Conservation (phyloP, 805 yeast species). For the Ogataea degrootiae region DNA sequence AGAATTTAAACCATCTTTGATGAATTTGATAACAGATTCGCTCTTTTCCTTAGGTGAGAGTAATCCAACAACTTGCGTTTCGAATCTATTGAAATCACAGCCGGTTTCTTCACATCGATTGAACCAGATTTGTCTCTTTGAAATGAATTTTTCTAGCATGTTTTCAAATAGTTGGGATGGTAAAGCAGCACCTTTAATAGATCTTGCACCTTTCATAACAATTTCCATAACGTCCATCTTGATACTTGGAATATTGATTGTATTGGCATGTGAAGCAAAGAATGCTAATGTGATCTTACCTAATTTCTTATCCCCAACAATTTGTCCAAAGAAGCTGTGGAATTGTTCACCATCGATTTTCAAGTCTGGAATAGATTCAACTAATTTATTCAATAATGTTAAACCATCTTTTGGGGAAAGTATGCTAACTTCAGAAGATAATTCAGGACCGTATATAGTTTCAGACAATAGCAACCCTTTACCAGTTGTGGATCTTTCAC, state of each 20-base stretch:
- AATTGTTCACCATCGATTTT: conserved; percentile 48
- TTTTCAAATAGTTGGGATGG: conserved; percentile 46
- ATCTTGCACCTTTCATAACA: conserved; percentile 36
- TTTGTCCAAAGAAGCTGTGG: conserved; percentile 28
- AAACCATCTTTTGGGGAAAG: conserved; percentile 64
- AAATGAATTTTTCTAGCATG: conserved; percentile 41
- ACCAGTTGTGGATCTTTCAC: conserved; percentile 29
- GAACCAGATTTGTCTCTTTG: conserved; percentile 42
- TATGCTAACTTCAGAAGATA: conserved; percentile 43
- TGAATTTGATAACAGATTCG: conserved; percentile 52
- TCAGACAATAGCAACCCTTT: conserved; percentile 46
- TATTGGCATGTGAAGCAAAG: conserved; percentile 62
- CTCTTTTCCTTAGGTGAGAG: conserved; percentile 60
- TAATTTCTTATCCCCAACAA: conserved; percentile 46
- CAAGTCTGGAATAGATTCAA: conserved; percentile 37
- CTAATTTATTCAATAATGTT: conserved; percentile 35
- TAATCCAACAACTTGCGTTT: conserved; percentile 50
- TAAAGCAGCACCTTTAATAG: conserved; percentile 37
- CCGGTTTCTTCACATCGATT: conserved; percentile 42
- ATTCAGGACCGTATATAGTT: conserved; percentile 51
- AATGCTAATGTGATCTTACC: conserved; percentile 58
- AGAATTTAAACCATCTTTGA: conserved; percentile 49
- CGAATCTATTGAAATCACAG: conserved; percentile 50
- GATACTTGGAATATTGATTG: conserved; percentile 47
- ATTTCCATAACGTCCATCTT: conserved; percentile 47